These are phyloP conservation scores for Astraeus odoratus DNA, from an alignment of 768 basidiomycete genomes.

Conservation along the genomic window DNA sequence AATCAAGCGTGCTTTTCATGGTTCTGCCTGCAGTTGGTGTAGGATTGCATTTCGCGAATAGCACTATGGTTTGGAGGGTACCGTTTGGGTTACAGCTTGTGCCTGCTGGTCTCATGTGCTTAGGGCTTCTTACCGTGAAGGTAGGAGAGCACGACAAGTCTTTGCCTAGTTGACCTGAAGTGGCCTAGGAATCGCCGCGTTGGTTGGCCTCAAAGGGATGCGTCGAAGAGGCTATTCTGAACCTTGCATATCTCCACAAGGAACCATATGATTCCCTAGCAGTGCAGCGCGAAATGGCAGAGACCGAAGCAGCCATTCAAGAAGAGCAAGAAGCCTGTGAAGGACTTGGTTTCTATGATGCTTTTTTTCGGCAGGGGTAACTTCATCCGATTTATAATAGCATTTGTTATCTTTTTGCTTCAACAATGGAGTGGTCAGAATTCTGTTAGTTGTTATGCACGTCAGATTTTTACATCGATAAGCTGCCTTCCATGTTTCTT, in stretches of 20 bases:
- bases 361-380: not conserved
- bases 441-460: constrained; percentile 50
- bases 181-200: constrained; percentile 46
- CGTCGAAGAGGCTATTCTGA: constrained; percentile 36
- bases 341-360: not conserved
- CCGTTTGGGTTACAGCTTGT: constrained; percentile 47
- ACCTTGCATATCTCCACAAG: constrained; percentile 32
- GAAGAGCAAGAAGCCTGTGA: constrained; percentile 23
- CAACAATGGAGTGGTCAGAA: constrained; percentile 49
- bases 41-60: not conserved
- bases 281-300: constrained; percentile 21
- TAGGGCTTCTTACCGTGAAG: not conserved
- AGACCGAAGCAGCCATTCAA: constrained; percentile 40
- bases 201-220: constrained; percentile 44
- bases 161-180: not conserved
- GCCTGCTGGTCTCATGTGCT: constrained; percentile 43
- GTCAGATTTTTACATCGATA: constrained; percentile 36
- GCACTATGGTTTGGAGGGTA: constrained; percentile 34
- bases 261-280: constrained; percentile 5
- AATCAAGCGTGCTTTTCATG: not conserved
- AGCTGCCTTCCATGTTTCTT: not conserved
- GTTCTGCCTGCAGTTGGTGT: not conserved
- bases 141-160: not conserved
- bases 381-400: constrained; percentile 36
- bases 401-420: constrained; percentile 41